Evolutionary conservation across 2,329 filamentous ascomycete genomes (phyloP), one percentile per base, ranked within the genome.

Genomic region (Lasiodiplodia citricola): DNA sequence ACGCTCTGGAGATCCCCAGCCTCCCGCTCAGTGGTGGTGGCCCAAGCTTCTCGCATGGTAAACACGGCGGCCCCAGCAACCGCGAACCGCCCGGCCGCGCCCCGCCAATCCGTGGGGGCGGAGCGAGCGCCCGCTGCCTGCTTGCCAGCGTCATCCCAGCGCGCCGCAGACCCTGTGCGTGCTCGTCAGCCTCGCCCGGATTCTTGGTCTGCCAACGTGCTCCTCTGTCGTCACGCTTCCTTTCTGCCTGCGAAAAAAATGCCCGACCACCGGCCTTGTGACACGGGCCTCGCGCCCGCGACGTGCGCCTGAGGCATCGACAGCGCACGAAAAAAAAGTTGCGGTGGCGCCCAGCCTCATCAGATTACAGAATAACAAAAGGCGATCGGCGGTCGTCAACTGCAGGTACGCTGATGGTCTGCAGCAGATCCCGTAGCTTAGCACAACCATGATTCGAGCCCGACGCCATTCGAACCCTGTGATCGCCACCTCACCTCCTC

Each of bases 41-140:
- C 60, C 58, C 41, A 21, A 51, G 58, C 58, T 21, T 41, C 41
- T 10, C 13, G 28, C 28, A 38, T 6, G n/a, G 58, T 63, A 67
- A 67, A 67, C 65, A 67, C 65, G n/a, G 54, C 35, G 65, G 41
- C 52, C 65, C 52, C n/a, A 8, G 65, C 54, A 67, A 67, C 65
- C 51, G 37, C 37, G 31, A 21, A 28, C 31, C 25, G 13, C 25
- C 31, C 23, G 25, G 21, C 64, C 52, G 23, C 38, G 64, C 54
- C 64, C 52, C n/a, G 25, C 65, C 65, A 58, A 67, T 67, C 54
- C 41, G 64, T n/a, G 52, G 51, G 51, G 31, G 16, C 51, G 63
- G 63, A 66, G 64, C 2, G 35, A 8, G n/a, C n/a, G n/a, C 64
- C 21, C 18, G 16, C 28, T 13, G 14, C 35, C 18, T n/a, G 23